Base-by-base conservation (phyloP, 1,284 basidiomycete species). In the Abortiporus biennis region DNA sequence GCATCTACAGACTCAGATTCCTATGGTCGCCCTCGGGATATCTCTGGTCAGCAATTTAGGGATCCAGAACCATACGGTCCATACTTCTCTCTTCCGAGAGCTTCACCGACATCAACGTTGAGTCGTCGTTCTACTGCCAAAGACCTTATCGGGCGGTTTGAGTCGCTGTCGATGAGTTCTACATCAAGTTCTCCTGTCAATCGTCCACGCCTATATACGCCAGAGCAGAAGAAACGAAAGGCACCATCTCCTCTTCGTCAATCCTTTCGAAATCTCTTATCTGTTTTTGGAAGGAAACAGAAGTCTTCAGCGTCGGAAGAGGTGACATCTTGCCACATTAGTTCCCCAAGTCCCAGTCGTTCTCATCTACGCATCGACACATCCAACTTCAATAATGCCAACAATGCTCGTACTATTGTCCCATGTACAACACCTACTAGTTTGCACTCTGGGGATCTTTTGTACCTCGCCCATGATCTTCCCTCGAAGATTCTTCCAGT, bases 231-330 rank as follows among this genome's bases (percentile, higher is more conserved):
- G 46, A 56, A 52, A 39, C 48, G 46, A 38, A 59, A 58, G 44
- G 52, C 53, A 13, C 54, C 60, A n/a, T 80, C 77, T 13, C 77
- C 78, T 2, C 64, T 85, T 34, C 72, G 80, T 25, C 75, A 76
- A 53, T 85, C 82, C 17, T 67, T 86, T 51, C 71, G 74, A 32
- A 85, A 78, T 52, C 59, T 85, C 19, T 61, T 86, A 31, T 74
- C 79, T 2, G 72, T 77, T 2, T 71, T 86, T 62, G 82, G 72
- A 62, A 83, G 78, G 58, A 68, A 59, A 59, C 35, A 15, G 6
- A 21, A 17, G 13, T 16, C 13, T 33, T 13, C 32, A 11, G 30
- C 36, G 37, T 37, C 24, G 36, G 31, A 36, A 5, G 19, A 32
- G 12, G 5, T n/a, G 19, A 32, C 31, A 17, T 15, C 15, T 13